Evolutionary conservation across 805 yeast genomes (phyloP).

Genomic region (Kodamaea fukazawae): DNA sequence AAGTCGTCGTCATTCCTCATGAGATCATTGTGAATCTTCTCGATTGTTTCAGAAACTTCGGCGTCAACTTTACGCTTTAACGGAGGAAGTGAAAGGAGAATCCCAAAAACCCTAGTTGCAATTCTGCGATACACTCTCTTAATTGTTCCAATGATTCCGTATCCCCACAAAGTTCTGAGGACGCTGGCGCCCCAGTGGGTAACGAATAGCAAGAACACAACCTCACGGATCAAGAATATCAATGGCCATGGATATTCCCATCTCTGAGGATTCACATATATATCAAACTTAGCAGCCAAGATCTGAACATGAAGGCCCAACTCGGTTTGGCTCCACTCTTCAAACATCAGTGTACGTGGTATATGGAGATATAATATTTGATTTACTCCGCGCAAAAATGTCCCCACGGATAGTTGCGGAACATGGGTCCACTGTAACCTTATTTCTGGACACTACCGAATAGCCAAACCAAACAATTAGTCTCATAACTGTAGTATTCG

Average conservation of each 20-base stretch:
- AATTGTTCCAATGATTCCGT: conserved; percentile 15
- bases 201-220: conserved; percentile 17
- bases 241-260: conserved; percentile 12
- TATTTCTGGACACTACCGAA: too few relatives aligned
- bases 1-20: conserved; percentile 52
- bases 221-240: conserved; percentile 19
- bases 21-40: conserved; percentile 53
- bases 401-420: too few relatives aligned
- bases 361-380: too few relatives aligned
- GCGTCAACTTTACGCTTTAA: conserved; percentile 54
- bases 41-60: conserved; percentile 52
- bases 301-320: not conserved
- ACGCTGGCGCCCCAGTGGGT: conserved; percentile 10
- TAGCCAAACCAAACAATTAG: too few relatives aligned
- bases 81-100: conserved; percentile 44
- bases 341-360: too few relatives aligned
- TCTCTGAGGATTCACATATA: conserved; percentile 5
- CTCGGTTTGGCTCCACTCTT: not conserved
- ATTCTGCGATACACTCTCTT: not conserved
- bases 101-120: conserved; percentile 10
- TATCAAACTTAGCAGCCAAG: not conserved
- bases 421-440: too few relatives aligned
- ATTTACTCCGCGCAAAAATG: too few relatives aligned
- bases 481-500: too few relatives aligned
- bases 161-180: conserved; percentile 15